Base-by-base conservation (phyloP, 2,329 filamentous ascomycete genomes). In the Leptosphaerulina australis region DNA sequence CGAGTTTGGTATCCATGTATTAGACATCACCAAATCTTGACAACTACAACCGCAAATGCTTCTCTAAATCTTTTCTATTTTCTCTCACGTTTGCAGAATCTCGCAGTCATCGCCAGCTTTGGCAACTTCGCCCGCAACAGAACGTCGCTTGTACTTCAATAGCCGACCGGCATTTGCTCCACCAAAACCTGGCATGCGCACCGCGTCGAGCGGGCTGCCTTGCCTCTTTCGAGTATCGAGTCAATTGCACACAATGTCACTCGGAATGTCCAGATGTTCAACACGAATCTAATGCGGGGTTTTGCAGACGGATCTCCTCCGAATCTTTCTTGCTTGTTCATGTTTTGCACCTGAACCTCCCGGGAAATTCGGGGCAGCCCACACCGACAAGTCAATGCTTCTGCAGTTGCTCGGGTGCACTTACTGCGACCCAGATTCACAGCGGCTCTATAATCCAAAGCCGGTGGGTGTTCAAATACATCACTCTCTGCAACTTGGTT, bases 131-230 rank as follows among this genome's bases (percentile, higher is more conserved):
- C 38, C 59, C 63, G 63, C 51, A 36, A 25, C 36, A 39, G 29
- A 37, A 12, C 17, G 4, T 46, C 36, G 31, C 41, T 28, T 39
- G 38, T 36, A 36, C 30, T 37, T 55, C 65, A 62, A 46, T 59
- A 35, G 48, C 64, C 63, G 63, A 44, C 56, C 65, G 63, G 65
- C 54, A 26, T 64, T 54, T 66, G 63, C 58, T 56, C 57, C 38
- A 55, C 35, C 37, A 39, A 31, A 43, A 24, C 38, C 36, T 24
- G 31, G 41, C 41, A 50, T 48, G 45, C 53, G 44, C 51, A 28
- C 52, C 38, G 37, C 30, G 31, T 40, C 33, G 5, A 24, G 60
- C 62, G 62, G 60, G 44, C 57, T 44, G 39, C 41, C 52, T 61
- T 66, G 45, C 62, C 63, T 46, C 38, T 33, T 60, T 54, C 20